Percentiles rank a stretch among this genome's conserved stretches.
Conservation (phyloP, 306 rosid species). For the Glycine soja region DNA sequence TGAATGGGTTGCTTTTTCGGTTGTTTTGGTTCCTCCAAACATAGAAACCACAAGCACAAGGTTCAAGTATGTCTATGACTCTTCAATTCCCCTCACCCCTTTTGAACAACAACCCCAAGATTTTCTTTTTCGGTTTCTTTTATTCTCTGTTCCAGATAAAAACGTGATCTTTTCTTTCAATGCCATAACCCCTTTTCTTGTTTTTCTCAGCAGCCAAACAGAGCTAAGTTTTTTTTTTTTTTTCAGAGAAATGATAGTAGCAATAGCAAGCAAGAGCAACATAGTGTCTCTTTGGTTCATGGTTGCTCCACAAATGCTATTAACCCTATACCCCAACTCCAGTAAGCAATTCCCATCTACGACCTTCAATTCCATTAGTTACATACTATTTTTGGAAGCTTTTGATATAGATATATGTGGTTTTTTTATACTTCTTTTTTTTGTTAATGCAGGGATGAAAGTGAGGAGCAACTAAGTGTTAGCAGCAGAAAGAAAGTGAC, state of each 20-base stretch:
- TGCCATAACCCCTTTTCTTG: background rate
- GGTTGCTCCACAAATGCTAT: conserved; percentile 47
- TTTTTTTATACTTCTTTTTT: too few species aligned
- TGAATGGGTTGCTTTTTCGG: conserved; percentile 83
- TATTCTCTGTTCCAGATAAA: background rate
- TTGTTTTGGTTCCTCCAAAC: conserved; percentile 81
- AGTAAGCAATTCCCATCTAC: conserved; percentile 48
- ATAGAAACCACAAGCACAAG: conserved; percentile 55
- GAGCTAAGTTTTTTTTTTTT: conserved; percentile 33
- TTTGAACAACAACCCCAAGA: too few species aligned
- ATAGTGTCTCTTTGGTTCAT: conserved; percentile 47
- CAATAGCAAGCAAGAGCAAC: conserved; percentile 52
- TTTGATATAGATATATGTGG: background rate
- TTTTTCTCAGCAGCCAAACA: conserved; percentile 31
- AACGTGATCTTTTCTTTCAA: conserved; percentile 6
- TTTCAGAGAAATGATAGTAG: conserved; percentile 27
- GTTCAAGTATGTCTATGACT: conserved; percentile 51
- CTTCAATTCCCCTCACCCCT: background rate
- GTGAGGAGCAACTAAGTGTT: conserved; percentile 59
- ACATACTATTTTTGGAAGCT: background rate
- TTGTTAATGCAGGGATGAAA: conserved; percentile 57
- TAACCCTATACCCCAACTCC: conserved; percentile 47
- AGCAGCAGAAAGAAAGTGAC: conserved; percentile 77
- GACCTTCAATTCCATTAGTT: background rate
- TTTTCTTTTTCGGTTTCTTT: background rate